These are phyloP conservation scores for Cyclotella baltica DNA, from an alignment of 108 stramenopile genomes.

Conservation along the genomic window DNA sequence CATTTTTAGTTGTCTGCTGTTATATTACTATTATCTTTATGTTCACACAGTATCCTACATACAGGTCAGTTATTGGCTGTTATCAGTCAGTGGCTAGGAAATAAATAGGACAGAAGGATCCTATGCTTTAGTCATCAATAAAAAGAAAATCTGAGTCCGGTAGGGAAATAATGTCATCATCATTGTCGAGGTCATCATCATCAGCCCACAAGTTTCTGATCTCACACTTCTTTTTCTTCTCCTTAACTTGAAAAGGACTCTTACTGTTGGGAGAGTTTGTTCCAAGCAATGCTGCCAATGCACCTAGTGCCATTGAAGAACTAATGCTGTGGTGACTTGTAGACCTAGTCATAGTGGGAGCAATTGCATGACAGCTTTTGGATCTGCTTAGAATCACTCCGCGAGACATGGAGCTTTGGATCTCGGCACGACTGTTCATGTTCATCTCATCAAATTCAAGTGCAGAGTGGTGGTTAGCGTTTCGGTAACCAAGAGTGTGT, in stretches of 20 bases:
- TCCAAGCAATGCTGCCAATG: background rate
- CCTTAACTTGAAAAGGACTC: background rate
- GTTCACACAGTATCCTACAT: no score
- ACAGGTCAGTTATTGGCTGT: no score
- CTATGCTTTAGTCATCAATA: background rate
- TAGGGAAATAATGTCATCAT: constrained; percentile 11
- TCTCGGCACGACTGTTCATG: no score
- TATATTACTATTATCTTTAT: no score
- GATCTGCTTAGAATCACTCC: no score
- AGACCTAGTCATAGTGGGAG: background rate
- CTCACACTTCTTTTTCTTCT: background rate
- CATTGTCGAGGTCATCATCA: background rate
- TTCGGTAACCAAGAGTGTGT: no score
- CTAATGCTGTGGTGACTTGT: background rate
- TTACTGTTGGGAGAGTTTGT: background rate
- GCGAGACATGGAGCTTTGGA: no score
- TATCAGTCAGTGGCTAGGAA: no score
- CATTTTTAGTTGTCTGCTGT: no score
- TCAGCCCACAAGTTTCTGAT: background rate
- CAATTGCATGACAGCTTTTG: no score
- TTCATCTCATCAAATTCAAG: background rate
- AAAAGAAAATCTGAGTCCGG: background rate
- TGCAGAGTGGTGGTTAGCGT: no score
- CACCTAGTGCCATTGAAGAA: background rate
- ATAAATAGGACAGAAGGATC: no score